Evolutionary conservation across 164 flowering plant species (phyloP), one percentile per base, ranked within the genome.

Genomic region (Annona squamosa): DNA sequence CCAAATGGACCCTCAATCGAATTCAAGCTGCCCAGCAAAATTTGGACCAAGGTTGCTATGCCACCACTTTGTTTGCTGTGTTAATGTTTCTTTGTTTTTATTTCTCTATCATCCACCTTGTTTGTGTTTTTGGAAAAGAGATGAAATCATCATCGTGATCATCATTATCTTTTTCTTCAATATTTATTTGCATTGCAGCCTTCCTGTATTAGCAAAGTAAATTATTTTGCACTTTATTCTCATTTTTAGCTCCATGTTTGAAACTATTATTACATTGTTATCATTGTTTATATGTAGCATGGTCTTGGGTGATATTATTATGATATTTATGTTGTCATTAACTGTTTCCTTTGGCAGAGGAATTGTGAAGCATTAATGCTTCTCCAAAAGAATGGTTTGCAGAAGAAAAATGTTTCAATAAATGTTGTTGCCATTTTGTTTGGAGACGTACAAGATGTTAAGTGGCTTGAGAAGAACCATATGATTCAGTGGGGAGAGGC

Each of bases 361-460:
- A 90, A 94, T 73, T 92, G 94, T 79, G 98, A 92, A 81, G 98
- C 98, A 46, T 75, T 92, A 73, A 92, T 94, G 98, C 79, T 88
- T 78, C 98, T 94, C 59, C 97, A 89, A 81, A 94, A 89, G 91
- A 83, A 85, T 77, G 97, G 97, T 57, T 81, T 94, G 78, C 93
- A 84, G 63, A 94, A 90, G 82, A 90, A 86, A 73, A 94, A 89
- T 77, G 90, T 93, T 73, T 84, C 98, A 41, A 81, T 86, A 73
- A 86, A 89, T 12, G 78, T 86, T 48, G 93, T 88, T 66, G 88
- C 94, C 65, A 91, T 92, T 71, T 71, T 92, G 19, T 94, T 92
- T 84, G 97, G 98, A 57, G 93, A 90, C 70, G 70, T 82, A 72
- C 92, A 90, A 75, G 91, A 90, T 75, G 74, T 88, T 75, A 74